These are phyloP conservation scores for Nannochloropsis oceanica DNA, from an alignment of 108 stramenopile genomes.

Conservation along the genomic window DNA sequence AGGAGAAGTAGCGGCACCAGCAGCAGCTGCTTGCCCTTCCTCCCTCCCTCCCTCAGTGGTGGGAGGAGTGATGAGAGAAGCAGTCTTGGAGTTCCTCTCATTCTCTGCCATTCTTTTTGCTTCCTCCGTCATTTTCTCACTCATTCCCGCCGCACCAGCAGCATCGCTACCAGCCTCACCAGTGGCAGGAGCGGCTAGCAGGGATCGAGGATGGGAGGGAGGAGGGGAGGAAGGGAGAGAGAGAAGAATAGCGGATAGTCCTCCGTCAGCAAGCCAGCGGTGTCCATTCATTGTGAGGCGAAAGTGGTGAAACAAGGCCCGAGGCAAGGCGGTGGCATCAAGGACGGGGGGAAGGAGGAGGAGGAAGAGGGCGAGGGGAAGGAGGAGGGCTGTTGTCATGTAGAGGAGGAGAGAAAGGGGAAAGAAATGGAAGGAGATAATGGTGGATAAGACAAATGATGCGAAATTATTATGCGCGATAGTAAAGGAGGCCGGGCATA, in stretches of 20 bases:
- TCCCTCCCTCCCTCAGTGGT: background rate
- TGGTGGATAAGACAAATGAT: background rate
- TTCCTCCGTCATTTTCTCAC: background rate
- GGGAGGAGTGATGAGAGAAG: background rate
- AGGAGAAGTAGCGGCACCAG: no score
- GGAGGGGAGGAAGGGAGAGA: background rate
- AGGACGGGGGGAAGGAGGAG: background rate
- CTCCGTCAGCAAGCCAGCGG: background rate
- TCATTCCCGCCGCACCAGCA: background rate
- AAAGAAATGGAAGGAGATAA: background rate
- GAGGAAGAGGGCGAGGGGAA: no score
- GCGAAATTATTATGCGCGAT: background rate
- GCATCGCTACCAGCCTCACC: background rate
- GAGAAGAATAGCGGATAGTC: background rate
- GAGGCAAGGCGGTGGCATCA: background rate
- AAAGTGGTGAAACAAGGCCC: background rate
- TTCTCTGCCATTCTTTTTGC: background rate
- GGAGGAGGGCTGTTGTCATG: background rate
- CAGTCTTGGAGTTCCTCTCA: background rate
- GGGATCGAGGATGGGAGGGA: background rate
- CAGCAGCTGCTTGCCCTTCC: background rate
- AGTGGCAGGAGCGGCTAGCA: background rate
- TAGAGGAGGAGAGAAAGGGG: background rate
- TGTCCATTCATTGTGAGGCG: background rate
- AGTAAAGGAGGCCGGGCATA: no score